Evolutionary conservation across 1,284 basidiomycete genomes (phyloP), one percentile per base, ranked within the genome.

Genomic region (Dichomitus squalens): DNA sequence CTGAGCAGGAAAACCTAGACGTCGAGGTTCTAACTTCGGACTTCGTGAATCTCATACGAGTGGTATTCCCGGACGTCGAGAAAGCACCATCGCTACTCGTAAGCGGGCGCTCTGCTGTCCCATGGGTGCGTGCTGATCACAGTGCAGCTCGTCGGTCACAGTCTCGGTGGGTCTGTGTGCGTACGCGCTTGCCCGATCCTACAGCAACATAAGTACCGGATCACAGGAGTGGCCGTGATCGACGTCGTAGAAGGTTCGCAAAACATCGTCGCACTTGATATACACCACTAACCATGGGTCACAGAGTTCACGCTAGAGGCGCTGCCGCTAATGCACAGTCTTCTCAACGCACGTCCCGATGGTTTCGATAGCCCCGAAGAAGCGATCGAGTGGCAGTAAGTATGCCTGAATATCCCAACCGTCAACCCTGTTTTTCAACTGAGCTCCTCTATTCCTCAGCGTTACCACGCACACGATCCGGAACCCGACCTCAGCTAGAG

Each of bases 301-400:
- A n/a, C 40, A 95, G 93, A 96, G 7, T 94, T 94, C n/a, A 96
- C 97, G 0, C 79, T 98, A 35, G 95, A 96, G 46, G 92, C 95
- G 0, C 81, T 99, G 7, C 90, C 92, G 0, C 84, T 91, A 61
- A 99, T 99, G 96, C 85, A 92, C 59, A 83, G 80, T 41, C 86
- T 99, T 25, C 81, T 99, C n/a, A 87, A 89, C 51, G 82, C 88
- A 14, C 85, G 95, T 8, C 97, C 96, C 0, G 84, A 86, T 20
- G 88, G 89, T 0, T 99, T 99, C 71, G 80, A 83, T 49, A 92
- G 85, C 27, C 76, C 91, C 7, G 88, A 95, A 68, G 89, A 91
- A 40, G 95, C 92, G 1, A 87, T 99, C 41, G 87, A 92, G 64
- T 99, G 97, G 96, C 96, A 99, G 93, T 96, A 73, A 68, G 94